Evolutionary conservation across 1,284 basidiomycete genomes (phyloP).

Genomic region (Apiotrichum veenhuisii): DNA sequence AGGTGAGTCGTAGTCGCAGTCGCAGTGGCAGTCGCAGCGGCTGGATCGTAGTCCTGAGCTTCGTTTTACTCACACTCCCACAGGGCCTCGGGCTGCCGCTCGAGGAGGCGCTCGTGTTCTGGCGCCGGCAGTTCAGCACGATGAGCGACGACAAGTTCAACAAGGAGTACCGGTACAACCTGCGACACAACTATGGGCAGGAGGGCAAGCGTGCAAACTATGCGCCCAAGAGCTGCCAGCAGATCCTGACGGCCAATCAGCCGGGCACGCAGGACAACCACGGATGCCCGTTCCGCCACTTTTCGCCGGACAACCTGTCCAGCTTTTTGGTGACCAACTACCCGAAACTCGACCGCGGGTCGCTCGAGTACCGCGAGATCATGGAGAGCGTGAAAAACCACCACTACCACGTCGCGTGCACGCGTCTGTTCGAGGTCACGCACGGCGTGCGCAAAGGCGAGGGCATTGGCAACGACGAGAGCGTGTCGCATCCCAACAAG

Average conservation of each 20-base stretch:
- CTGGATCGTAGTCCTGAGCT: too few relatives aligned
- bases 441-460: slow-evolving; percentile 89
- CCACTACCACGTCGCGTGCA: slow-evolving; percentile 96
- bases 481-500: slow-evolving; percentile 91
- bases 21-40: not conserved
- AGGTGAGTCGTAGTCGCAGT: slow-evolving; percentile 56
- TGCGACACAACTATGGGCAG: slow-evolving; percentile 89
- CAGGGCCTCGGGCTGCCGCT: slow-evolving; percentile 89
- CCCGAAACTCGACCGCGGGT: slow-evolving; percentile 56
- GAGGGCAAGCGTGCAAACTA: slow-evolving; percentile 95
- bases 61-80: slow-evolving; percentile 13
- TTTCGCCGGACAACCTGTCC: slow-evolving; percentile 77
- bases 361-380: slow-evolving; percentile 78
- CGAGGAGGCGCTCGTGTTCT: slow-evolving; percentile 91
- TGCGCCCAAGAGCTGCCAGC: slow-evolving; percentile 88
- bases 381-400: slow-evolving; percentile 72
- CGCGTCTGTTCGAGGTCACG: slow-evolving; percentile 92
- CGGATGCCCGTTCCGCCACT: slow-evolving; percentile 95
- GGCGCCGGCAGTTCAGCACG: slow-evolving; percentile 77
- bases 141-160: slow-evolving; percentile 94
- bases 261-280: slow-evolving; percentile 71
- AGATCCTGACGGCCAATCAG: slow-evolving; percentile 75
- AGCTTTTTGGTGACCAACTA: slow-evolving; percentile 73
- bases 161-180: slow-evolving; percentile 97
- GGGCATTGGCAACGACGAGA: slow-evolving; percentile 74